Percentiles rank a stretch among this genome's conserved stretches.
These are phyloP conservation scores for Aspergillus japonicus DNA, from an alignment of 2,329 filamentous ascomycete genomes.

Conservation along the genomic window DNA sequence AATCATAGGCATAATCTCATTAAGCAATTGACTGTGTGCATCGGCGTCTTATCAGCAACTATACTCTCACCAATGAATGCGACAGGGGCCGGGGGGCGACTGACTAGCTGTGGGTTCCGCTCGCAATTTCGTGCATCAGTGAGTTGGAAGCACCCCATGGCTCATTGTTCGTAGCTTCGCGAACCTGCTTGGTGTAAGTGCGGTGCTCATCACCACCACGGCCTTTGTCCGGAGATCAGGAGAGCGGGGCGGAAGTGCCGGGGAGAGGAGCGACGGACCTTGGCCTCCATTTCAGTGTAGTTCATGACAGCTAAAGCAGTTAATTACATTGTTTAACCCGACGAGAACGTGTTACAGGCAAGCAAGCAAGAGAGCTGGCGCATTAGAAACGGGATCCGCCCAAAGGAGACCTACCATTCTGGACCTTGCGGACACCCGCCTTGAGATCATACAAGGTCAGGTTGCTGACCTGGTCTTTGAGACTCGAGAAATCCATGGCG, in stretches of 20 bases:
- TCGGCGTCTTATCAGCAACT: constrained; percentile 17
- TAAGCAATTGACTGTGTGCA: constrained; percentile 75
- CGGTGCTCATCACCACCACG: constrained; percentile 7
- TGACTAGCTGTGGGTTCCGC: constrained; percentile 97
- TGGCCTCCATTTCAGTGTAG: constrained; percentile 88
- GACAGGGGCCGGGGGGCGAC: constrained; percentile 35
- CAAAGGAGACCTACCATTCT: constrained; percentile 72
- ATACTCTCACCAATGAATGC: not conserved
- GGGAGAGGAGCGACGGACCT: constrained; percentile 43
- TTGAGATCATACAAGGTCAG: constrained; percentile 94
- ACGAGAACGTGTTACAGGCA: not conserved
- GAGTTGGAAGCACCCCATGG: constrained; percentile 87
- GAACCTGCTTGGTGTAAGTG: constrained; percentile 60
- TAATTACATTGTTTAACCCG: not conserved
- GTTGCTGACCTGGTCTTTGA: constrained; percentile 86
- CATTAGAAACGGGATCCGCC: not conserved
- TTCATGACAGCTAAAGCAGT: constrained; percentile 80
- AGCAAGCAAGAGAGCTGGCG: not conserved
- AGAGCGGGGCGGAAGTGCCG: constrained; percentile 13
- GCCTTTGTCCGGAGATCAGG: constrained; percentile 5
- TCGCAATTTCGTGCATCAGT: constrained; percentile 96
- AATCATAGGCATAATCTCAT: constrained; percentile 99
- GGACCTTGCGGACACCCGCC: constrained; percentile 88
- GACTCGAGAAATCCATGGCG: constrained; percentile 78
- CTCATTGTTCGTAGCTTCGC: constrained; percentile 98